Percentiles rank a stretch among this genome's conserved stretches.
Evolutionary conservation across 768 basidiomycete species (phyloP).

Genomic region (Suillus lakei): DNA sequence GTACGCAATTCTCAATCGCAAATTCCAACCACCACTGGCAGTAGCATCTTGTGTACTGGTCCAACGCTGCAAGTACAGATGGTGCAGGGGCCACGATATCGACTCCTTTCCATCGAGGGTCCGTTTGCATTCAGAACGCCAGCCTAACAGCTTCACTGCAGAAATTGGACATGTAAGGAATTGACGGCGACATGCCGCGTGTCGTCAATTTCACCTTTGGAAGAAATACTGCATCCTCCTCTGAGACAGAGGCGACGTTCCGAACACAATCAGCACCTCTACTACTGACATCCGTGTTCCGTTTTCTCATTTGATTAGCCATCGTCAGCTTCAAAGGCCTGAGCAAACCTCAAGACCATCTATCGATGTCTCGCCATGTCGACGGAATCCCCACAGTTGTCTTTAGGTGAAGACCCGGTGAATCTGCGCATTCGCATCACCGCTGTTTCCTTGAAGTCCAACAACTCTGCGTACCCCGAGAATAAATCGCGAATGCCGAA

Average conservation of each 20-base stretch:
- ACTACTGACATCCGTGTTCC: neutral
- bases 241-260: neutral
- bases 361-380: too few relatives aligned
- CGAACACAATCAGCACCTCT: too few relatives aligned
- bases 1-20: neutral
- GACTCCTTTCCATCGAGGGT: neutral
- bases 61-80: neutral
- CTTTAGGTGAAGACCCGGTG: too few relatives aligned
- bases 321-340: too few relatives aligned
- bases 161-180: neutral
- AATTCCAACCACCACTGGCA: neutral
- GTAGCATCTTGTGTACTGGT: neutral
- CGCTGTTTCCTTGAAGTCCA: too few relatives aligned
- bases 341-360: too few relatives aligned
- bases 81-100: neutral
- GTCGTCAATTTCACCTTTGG: neutral
- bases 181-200: too few relatives aligned
- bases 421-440: too few relatives aligned
- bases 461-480: too few relatives aligned
- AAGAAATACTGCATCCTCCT: neutral
- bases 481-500: too few relatives aligned
- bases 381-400: too few relatives aligned
- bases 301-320: too few relatives aligned
- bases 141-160: neutral
- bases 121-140: neutral